Evolutionary conservation across 2,329 filamentous ascomycete genomes (phyloP), one percentile per base, ranked within the genome.

Genomic region (Penicillium crustosum): DNA sequence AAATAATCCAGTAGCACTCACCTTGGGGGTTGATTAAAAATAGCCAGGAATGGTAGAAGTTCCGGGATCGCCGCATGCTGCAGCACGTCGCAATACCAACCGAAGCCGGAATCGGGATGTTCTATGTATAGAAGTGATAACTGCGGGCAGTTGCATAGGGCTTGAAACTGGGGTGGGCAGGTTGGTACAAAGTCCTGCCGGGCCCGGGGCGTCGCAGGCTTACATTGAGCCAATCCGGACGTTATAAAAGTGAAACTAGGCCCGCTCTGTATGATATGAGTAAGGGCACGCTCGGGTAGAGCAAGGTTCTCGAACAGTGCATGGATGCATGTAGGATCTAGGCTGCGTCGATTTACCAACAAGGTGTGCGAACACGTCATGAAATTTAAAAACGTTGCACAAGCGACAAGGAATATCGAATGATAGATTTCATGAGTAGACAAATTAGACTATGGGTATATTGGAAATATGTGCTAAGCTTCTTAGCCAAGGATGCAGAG

Each of bases 401-500:
- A 25, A 48, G 2, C 31, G 31, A 33, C 2, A 7, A 0, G 4
- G 7, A 33, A 17, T 48, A 17, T 35, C 13, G 29, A n/a, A 48
- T 19, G 6, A 21, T 23, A 35, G 13, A 6, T 31, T 2, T 21
- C 27, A 17, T 13, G 9, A 15, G 17, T 4, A 27, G 7, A 21
- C 12, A 13, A 21, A 21, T 21, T 21, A 15, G 43, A 47, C 38
- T 5, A 23, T 23, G 23, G 12, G 7, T 31, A 12, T 27, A 27
- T 39, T 27, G 33, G 6, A 2, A 13, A 27, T 27, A 27, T 27
- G 2, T 25, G 47, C 23, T 49, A 38, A 49, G 31, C 47, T 38
- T 49, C 47, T 39, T 7, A 49, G 33, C 47, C 33, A 49, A 49
- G 47, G 23, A 49, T n/a, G 47, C 47, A 33, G 47, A 38, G 33